Base-by-base conservation (phyloP, 768 basidiomycete species). In the Tulasnella calospora region DNA sequence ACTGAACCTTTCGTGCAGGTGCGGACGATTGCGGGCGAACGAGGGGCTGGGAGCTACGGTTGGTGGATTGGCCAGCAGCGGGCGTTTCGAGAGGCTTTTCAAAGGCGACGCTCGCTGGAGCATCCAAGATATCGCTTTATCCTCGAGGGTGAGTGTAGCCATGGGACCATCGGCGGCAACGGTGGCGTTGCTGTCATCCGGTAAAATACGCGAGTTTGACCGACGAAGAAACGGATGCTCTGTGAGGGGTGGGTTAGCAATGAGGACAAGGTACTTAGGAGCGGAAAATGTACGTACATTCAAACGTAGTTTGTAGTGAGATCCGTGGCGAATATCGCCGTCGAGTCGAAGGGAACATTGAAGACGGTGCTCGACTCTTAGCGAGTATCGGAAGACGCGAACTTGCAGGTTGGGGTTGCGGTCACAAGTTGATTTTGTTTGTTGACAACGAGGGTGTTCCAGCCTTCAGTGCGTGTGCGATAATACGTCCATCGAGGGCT, bases 151-250 rank as follows among this genome's bases (percentile, higher is more conserved):
- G n/a, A n/a, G n/a, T n/a, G n/a, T n/a, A n/a, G n/a, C n/a, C n/a
- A n/a, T n/a, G n/a, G n/a, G n/a, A n/a, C n/a, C 90, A 75, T 84
- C 84, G 47, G 95, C 84, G 23, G 84, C 77, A 79, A 88, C 82
- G 5, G 95, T 94, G 13, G 97, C 96, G 85, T 99, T 99, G 78
- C 98, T 98, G 82, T 99, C 98, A 85, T 98, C 96, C 84, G 96
- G 97, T 69, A 99, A 83, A 99, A 89, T 21, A 98, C 91, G 84
- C 98, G 98, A 79, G 88, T 89, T 80, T 97, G 90, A 47, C 85
- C 86, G 84, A 98, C 98, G 80, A 98, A 81, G 78, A 91, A 83
- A 71, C 95, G 93, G 74, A 95, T n/a, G n/a, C n/a, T n/a, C n/a
- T n/a, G n/a, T n/a, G n/a, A n/a, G n/a, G n/a, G n/a, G n/a, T n/a